phyloP scores from a whole-genome alignment of 2,329 filamentous ascomycete species.

The Fusarium scirpi region DNA sequence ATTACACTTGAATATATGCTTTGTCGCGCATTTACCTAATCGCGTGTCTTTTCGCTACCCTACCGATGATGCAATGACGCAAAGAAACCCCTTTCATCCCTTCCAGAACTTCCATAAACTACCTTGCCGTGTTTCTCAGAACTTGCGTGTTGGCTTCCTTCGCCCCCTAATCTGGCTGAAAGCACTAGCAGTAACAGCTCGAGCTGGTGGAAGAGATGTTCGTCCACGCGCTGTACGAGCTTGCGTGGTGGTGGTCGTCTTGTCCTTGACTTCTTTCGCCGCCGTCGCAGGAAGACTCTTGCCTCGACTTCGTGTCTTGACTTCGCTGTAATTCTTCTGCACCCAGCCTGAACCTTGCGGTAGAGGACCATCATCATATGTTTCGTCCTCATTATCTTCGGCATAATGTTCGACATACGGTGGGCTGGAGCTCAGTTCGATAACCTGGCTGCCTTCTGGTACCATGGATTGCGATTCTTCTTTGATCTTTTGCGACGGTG shows the following conservation, averaged over 20 bases:
- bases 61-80: background rate
- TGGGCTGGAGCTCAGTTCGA: slow-evolving; percentile 49
- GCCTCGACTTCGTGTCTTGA: slow-evolving; percentile 36
- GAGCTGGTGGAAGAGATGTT: slow-evolving; percentile 36
- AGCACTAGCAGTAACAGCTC: slow-evolving; percentile 37
- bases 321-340: slow-evolving; percentile 36
- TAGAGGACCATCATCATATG: slow-evolving; percentile 38
- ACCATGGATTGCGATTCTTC: slow-evolving; percentile 41
- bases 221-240: slow-evolving; percentile 16
- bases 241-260: background rate
- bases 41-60: background rate
- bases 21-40: slow-evolving; percentile 15
- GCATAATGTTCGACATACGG: slow-evolving; percentile 38
- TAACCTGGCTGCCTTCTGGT: slow-evolving; percentile 50
- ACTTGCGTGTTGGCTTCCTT: slow-evolving; percentile 38
- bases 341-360: slow-evolving; percentile 38
- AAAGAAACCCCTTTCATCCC: slow-evolving; percentile 1
- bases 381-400: slow-evolving; percentile 39
- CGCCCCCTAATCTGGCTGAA: slow-evolving; percentile 44
- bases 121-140: slow-evolving; percentile 29
- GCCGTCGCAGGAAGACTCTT: slow-evolving; percentile 35
- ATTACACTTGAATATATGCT: slow-evolving; percentile 23
- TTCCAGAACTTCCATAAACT: slow-evolving; percentile 17
- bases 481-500: slow-evolving; percentile 29
- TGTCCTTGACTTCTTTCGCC: background rate